Evolutionary conservation across 169 alveolate species (phyloP).

Genomic region (Eimeria falciformis): DNA sequence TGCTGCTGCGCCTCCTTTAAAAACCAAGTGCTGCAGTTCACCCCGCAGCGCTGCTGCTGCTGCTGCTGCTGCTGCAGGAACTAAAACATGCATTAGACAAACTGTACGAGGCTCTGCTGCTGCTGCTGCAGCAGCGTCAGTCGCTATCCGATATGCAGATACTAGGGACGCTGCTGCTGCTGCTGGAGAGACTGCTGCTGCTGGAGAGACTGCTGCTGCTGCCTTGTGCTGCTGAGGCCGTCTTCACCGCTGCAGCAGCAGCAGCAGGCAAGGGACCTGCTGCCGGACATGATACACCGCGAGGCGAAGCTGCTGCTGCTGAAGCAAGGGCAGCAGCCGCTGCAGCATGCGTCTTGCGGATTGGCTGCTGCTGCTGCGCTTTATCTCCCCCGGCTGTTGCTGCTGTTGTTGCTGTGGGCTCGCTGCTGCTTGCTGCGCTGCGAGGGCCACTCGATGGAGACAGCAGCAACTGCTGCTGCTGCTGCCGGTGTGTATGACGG

Average conservation of each 20-base stretch:
- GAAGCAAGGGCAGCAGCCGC: too few species aligned
- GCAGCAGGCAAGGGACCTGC: too few species aligned
- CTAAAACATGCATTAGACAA: background rate
- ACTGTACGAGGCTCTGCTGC: background rate
- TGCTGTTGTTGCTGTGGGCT: conserved; percentile 19
- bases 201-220: background rate
- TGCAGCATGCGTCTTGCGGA: too few species aligned
- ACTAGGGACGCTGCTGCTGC: conserved; percentile 3
- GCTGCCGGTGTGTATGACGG: background rate
- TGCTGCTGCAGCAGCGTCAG: background rate
- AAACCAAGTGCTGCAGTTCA: background rate
- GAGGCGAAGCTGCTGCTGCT: too few species aligned
- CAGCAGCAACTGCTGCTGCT: conserved; percentile 5
- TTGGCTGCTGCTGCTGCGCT: conserved; percentile 21
- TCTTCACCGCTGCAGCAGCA: conserved; percentile 4
- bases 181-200: background rate
- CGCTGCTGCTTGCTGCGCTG: conserved; percentile 8
- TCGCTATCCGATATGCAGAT: background rate
- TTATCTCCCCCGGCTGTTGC: background rate
- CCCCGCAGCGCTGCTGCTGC: background rate
- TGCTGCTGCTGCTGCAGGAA: conserved; percentile 23
- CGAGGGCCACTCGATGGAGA: background rate
- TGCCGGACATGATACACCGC: too few species aligned
- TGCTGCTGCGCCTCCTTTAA: background rate
- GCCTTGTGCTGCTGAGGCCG: background rate